Evolutionary conservation across 208 protist genomes (phyloP).

Genomic region (Trichomonas vaginalis): DNA sequence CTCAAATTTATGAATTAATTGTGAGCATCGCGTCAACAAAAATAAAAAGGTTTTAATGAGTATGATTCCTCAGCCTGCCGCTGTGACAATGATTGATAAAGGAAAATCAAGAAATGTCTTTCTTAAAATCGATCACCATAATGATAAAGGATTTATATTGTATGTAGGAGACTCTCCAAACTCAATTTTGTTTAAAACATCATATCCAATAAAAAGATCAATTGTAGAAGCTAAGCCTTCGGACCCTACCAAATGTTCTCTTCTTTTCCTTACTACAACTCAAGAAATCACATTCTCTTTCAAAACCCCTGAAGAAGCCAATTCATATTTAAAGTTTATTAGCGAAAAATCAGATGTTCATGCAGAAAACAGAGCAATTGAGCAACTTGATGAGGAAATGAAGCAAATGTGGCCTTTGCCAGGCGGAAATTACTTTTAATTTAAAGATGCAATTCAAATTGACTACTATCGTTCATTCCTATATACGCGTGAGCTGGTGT

Average conservation of each 20-base stretch:
- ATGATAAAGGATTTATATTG: neutral
- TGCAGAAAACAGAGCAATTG: neutral
- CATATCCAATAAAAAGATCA: neutral
- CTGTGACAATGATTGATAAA: neutral
- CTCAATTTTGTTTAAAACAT: neutral
- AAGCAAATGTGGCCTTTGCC: neutral
- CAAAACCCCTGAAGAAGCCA: neutral
- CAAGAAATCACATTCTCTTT: neutral
- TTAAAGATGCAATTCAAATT: no score
- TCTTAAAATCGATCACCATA: neutral
- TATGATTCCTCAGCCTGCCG: neutral
- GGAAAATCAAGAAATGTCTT: neutral
- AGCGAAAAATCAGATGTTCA: conserved; percentile 11
- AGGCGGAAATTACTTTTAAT: neutral
- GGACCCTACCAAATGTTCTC: neutral
- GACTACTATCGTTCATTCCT: no score
- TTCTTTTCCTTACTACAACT: neutral
- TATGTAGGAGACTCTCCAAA: neutral
- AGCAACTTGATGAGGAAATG: neutral
- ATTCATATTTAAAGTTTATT: neutral
- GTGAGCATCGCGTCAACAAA: no score
- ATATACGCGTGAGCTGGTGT: no score
- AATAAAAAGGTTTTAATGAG: neutral
- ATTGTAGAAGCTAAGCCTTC: neutral
- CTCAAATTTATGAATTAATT: no score